These are phyloP conservation scores for Cyclotella cryptica DNA, from an alignment of 108 stramenopile species.

Conservation along the genomic window DNA sequence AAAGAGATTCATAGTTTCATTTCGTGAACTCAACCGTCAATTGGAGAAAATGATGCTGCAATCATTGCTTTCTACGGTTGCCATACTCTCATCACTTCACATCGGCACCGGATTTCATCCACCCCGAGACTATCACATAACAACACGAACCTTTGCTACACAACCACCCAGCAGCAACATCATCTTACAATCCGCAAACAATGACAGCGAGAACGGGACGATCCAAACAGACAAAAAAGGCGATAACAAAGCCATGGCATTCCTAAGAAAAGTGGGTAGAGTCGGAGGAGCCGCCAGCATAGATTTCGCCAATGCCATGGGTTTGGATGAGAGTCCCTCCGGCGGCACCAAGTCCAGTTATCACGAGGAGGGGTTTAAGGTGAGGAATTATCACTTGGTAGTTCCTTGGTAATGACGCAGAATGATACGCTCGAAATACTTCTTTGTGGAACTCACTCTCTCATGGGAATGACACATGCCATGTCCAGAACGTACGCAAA, in stretches of 20 bases:
- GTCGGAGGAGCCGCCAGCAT: constrained; percentile 72
- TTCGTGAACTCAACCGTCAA: no score
- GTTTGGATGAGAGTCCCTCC: constrained; percentile 72
- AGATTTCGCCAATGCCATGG: constrained; percentile 76
- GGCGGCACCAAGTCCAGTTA: constrained; percentile 50
- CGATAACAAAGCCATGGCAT: constrained; percentile 82
- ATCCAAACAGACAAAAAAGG: constrained; percentile 19
- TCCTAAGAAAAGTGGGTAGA: constrained; percentile 67
- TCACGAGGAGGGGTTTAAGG: constrained; percentile 48
- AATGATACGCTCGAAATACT: no score
- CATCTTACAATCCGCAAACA: neutral
- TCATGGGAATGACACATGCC: neutral
- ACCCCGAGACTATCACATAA: no score
- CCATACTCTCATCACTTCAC: no score
- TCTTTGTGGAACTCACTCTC: neutral
- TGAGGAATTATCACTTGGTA: constrained; percentile 23
- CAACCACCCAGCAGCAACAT: neutral
- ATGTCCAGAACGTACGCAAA: constrained; percentile 52
- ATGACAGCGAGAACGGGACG: neutral
- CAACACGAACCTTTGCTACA: neutral
- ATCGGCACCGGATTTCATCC: no score
- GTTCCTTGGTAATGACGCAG: no score
- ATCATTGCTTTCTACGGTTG: no score
- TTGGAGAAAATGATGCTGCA: no score
- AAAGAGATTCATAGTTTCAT: no score